Evolutionary conservation across 306 rosid genomes (phyloP).

Genomic region (Cicer pinnatifidum): DNA sequence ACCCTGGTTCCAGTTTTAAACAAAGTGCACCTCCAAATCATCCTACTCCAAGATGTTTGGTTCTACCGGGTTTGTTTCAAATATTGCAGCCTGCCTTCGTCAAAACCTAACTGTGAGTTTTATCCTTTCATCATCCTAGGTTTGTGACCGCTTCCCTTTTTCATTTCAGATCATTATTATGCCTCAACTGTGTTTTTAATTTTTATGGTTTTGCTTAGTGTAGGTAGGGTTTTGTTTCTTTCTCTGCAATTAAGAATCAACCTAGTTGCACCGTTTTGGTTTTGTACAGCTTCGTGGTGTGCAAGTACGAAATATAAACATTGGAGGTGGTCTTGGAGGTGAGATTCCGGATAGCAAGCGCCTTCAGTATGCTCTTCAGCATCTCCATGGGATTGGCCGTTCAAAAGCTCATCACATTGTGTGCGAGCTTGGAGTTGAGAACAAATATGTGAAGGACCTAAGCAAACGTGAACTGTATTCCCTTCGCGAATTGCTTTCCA

Average conservation of each 20-base stretch:
- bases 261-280: conserved; percentile 1
- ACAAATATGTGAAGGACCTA: conserved; percentile 70
- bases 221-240: background rate
- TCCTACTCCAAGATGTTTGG: conserved; percentile 44
- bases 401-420: conserved; percentile 67
- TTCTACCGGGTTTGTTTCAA: conserved; percentile 39
- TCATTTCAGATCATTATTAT: background rate
- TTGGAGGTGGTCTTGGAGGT: conserved; percentile 75
- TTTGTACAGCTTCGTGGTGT: conserved; percentile 57
- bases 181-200: background rate
- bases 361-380: conserved; percentile 67
- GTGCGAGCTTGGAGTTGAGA: conserved; percentile 61
- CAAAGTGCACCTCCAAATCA: background rate
- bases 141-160: background rate
- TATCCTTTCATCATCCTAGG: background rate
- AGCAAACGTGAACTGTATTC: conserved; percentile 67
- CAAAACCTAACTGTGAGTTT: conserved; percentile 55
- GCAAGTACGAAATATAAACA: conserved; percentile 51
- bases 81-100: conserved; percentile 50
- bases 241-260: background rate
- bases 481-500: conserved; percentile 66
- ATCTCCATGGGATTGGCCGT: conserved; percentile 71
- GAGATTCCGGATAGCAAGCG: conserved; percentile 78
- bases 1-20: background rate
- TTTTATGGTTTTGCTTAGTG: background rate